Base-by-base conservation (phyloP, 345 rosid genomes). In the Camelina neglecta region DNA sequence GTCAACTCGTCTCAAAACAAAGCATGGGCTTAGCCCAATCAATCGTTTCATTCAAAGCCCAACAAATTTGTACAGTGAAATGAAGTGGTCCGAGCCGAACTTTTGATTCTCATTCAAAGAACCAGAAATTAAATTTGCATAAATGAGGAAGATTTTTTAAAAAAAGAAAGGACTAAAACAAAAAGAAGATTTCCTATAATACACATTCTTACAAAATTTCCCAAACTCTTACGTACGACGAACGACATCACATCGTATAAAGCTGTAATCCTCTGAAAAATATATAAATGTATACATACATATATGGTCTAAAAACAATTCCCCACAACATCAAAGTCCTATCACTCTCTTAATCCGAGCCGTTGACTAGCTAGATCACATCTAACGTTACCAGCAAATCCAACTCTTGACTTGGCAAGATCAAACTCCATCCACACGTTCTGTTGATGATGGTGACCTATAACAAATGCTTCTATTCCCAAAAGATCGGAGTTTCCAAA, bases 391-490 rank as follows among this genome's bases (percentile, higher is more conserved):
- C 85, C 86, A n/a, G 86, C 85, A 47, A 91, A 81, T 31, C 96
- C 96, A 56, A 91, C 87, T 86, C 96, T 91, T 33, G 93, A 91
- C 4, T 81, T 85, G 7, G 74, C 85, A 4, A 91, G 65, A 84
- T 91, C 96, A 78, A 82, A 91, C 83, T 91, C 96, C 88, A 91
- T 78, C 96, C 96, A 91, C 64, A 89, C 81, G 78, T 91, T 87
- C 47, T 87, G 93, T 45, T 91, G 96, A 78, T 91, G 96, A 73
- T 87, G 90, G 65, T 91, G 87, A 8, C 96, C 96, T 47, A 91
- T 91, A 81, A 91, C 84, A 58, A 86, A 89, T 20, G 96, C 86
- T 50, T 87, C 93, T 3, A 87, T 76, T 7, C 96, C 93, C 64
- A 91, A 4, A 50, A 87, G 78, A 65, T 91, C 93, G 4, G 93